Evolutionary conservation across 257 asterid species (phyloP), one percentile per base, ranked within the genome.

Genomic region (Petunia secreta): DNA sequence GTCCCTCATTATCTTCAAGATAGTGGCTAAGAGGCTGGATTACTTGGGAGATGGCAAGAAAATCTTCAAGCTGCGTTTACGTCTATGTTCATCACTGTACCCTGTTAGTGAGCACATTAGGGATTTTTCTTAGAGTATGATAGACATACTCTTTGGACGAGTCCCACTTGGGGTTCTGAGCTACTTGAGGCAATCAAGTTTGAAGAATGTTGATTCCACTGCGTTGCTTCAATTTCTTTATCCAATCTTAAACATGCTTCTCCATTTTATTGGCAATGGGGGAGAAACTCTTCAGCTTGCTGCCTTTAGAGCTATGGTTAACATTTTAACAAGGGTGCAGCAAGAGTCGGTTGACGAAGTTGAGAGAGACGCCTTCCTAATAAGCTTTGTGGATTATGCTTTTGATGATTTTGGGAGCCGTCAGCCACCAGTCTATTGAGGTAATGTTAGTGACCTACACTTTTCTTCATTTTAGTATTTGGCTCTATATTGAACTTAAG

Each of bases 91-190:
- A 75, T 96, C 99, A 54, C 81, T 96, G 82, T 94, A 96, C 82
- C 98, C 99, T 79, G 84, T 90, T 69, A 96, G 98, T 86, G 99
- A 96, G 89, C 92, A 98, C 58, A 96, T 96, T 81, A 89, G 99
- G 87, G 99, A 96, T 94, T 96, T 87, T 96, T 96, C 87, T 97
- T 93, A 16, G 99, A 96, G 89, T 96, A 96, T 58, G 98, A 96
- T 81, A 86, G 99, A 81, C 99, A 96, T 85, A 90, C 92, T 85
- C 98, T 96, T 78, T 94, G 98, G 83, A 96, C 99, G 75, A 96
- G 99, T 75, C 98, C 99, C 83, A 98, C 99, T 76, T 94, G 99
- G 99, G 99, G 99, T 79, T 96, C 99, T 82, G 99, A 96, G 89
- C 99, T 94, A 84, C 99, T 96, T 75, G 99, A 96, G 99, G 99